Conservation (phyloP, 139 green algal genomes). For the Parachlorella kessleri region DNA sequence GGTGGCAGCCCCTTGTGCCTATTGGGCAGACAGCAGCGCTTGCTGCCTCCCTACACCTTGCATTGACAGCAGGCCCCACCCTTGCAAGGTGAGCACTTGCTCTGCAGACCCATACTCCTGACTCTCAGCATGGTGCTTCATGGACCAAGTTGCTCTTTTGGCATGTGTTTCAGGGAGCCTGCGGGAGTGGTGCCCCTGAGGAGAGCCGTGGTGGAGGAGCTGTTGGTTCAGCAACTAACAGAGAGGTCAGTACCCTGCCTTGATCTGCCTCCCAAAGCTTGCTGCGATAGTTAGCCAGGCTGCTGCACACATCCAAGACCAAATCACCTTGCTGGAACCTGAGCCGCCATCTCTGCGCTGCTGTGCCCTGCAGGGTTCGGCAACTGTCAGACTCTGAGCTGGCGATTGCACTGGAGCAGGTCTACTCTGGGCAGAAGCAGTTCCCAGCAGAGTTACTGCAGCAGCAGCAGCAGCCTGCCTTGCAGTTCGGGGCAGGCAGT, state of each 20-base stretch:
- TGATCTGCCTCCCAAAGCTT: background rate
- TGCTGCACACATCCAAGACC: too few relatives aligned
- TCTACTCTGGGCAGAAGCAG: background rate
- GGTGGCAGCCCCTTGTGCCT: too few relatives aligned
- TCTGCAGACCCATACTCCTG: too few relatives aligned
- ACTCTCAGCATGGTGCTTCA: too few relatives aligned
- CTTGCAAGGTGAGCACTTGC: too few relatives aligned
- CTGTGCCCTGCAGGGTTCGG: constrained; percentile 10
- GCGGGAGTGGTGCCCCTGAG: constrained; percentile 20
- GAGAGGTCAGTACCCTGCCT: background rate
- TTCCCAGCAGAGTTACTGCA: constrained; percentile 20
- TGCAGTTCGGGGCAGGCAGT: background rate
- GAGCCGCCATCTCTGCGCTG: background rate
- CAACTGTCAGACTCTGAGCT: constrained; percentile 18
- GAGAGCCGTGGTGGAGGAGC: constrained; percentile 10
- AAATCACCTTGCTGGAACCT: background rate
- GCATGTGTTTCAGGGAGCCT: background rate
- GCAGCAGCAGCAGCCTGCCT: background rate
- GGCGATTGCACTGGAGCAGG: constrained; percentile 23
- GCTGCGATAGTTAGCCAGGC: background rate
- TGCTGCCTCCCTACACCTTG: too few relatives aligned
- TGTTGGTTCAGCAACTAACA: constrained; percentile 22
- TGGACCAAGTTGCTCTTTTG: too few relatives aligned
- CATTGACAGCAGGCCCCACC: too few relatives aligned
- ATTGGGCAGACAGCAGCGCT: too few relatives aligned